Evolutionary conservation across 305 asterid species (phyloP), one percentile per base, ranked within the genome.

Genomic region (Fraxinus dipetala): DNA sequence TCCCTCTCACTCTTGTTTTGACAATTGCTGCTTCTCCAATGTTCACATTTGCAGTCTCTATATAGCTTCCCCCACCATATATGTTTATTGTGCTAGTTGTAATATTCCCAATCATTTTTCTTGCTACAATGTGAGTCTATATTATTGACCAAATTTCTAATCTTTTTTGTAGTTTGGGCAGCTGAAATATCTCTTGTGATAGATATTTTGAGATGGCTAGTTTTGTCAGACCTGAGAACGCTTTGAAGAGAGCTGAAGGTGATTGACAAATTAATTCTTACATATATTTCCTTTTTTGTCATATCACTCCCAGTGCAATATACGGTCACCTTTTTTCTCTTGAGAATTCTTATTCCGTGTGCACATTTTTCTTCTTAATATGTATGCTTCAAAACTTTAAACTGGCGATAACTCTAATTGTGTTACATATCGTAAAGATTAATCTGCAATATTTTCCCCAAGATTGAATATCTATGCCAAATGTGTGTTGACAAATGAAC

Each of bases 191-290:
- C 26, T 82, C n/a, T 31, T 31, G 35, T 18, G 30, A 9, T 76
- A 67, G 63, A 87, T 45, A 51, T 78, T 67, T 77, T 38, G 3
- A 83, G 51, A 95, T 94, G 98, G 91, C 99, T 28, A 91, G 89
- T 74, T 94, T 94, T 87, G 95, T 93, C 20, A 92, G 94, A 86
- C 99, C 99, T 0, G 99, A 95, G 92, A 94, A 95, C 88, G 97
- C 99, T 20, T 87, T 94, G 86, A 95, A 95, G 94, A 92, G 98
- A n/a, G 96, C 99, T 35, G 99, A 95, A 91, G 99, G 99, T 95
- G 63, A 79, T 87, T 81, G 35, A 32, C 36, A 22, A 6, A 1
- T 78, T 5, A 70, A 24, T 6, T 76, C 9, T 54, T 24, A 4
- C 20, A 4, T 51, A 26, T 78, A 1, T 70, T 6, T 40, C 51